Conservation (phyloP, 108 stramenopile species). For the Cyclostephanos invisitatus region DNA sequence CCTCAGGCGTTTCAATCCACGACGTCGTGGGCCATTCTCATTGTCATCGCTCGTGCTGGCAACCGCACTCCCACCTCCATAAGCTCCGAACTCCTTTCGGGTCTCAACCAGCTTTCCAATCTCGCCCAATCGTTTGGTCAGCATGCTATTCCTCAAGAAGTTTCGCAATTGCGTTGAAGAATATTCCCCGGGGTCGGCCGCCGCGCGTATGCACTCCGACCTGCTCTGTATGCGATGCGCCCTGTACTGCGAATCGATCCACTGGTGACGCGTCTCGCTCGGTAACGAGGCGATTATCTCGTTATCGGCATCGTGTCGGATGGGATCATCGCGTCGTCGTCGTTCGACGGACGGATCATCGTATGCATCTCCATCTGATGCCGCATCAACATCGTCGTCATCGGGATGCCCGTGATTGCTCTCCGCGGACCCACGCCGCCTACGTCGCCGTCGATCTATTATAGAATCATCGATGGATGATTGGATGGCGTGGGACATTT, state of each 20-base stretch:
- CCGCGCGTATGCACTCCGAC: constrained; percentile 90
- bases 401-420: constrained; percentile 18
- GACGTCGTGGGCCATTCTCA: neutral
- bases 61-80: neutral
- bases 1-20: constrained; percentile 1
- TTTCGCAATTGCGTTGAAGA: constrained; percentile 89
- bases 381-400: neutral
- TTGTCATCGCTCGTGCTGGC: constrained; percentile 2
- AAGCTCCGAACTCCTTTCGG: constrained; percentile 15
- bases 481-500: constrained; percentile 44
- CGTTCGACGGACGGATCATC: constrained; percentile 9
- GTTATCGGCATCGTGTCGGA: constrained; percentile 18
- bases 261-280: constrained; percentile 53
- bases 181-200: constrained; percentile 85
- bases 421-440: too few species aligned
- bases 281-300: constrained; percentile 79
- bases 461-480: constrained; percentile 39
- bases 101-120: constrained; percentile 35
- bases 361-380: neutral
- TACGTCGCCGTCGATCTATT: constrained; percentile 13
- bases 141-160: constrained; percentile 75
- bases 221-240: constrained; percentile 84
- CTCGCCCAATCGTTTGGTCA: constrained; percentile 62
- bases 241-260: constrained; percentile 53
- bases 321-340: neutral